Evolutionary conservation across 225 moss, liverwort and hornwort genomes (phyloP), one percentile per base, ranked within the genome.

Genomic region (Polytrichum formosum): DNA sequence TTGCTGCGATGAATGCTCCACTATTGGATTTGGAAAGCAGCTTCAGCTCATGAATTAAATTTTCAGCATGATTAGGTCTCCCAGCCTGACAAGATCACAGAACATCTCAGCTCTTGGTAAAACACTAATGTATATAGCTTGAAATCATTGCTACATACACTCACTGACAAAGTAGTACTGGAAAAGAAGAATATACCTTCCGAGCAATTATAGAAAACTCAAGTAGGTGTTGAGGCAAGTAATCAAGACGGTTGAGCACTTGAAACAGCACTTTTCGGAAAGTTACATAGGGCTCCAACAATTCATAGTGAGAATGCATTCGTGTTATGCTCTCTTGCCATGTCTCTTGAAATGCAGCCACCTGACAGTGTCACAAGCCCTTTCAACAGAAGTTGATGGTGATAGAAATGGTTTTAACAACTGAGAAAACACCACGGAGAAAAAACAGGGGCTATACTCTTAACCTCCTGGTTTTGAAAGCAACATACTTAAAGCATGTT

Each of bases 221-320:
- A 79, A 98, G 91, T 63, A 98, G 88, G 72, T 98, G 94, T 79
- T 81, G 73, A 56, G 94, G 97, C 65, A 92, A 81, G 70, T 75
- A 85, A 72, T 91, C 92, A 64, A 76, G 87, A 59, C 92, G 85
- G 75, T 89, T 81, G 73, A 98, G 83, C 67, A 92, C 80, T 68
- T 90, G 85, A 37, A 94, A 88, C 22, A 98, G 77, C 37, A 94
- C 91, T 88, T 91, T 98, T 65, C 92, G 91, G 67, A 98, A 85
- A 55, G 92, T 84, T 60, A 94, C 81, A 53, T 88, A 94, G 16
- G 94, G 94, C 74, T 98, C 97, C 33, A 92, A 82, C 71, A 98
- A 76, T 58, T 94, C 94, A 74, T 98, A 98, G 79, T 94, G 88
- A 54, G 76, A 87, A 68, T 86, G 82, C 94, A 98, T 91, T 70